Evolutionary conservation across 768 basidiomycete genomes (phyloP), one percentile per base, ranked within the genome.

Genomic region (Coprinopsis sp.): DNA sequence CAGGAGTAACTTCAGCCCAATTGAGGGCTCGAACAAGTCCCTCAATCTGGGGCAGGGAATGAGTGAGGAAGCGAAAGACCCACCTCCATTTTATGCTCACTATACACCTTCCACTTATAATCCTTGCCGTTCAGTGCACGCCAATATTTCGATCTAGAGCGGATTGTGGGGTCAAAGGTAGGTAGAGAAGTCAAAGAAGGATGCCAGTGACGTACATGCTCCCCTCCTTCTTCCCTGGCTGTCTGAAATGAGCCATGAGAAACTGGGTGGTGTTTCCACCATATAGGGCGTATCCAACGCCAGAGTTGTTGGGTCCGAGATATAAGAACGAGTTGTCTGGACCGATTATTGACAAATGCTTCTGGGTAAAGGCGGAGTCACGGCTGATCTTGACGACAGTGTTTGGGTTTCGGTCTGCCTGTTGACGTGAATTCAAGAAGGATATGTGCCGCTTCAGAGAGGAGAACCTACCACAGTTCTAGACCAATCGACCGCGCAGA

Each of bases 311-410:
- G 4, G 87, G 85, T 1, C 87, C 87, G 49, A 90, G 79, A 57
- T 87, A 89, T 51, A 88, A 76, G 59, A 74, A 87, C 4, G 87
- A 79, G 31, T 77, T 83, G 49, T 73, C 77, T n/a, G 87, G 87
- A n/a, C 87, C 87, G 80, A 87, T 82, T 52, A 88, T 80, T 8
- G 28, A 11, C 19, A 79, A 77, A 57, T 87, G 80, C 46, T 79
- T 80, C 54, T 79, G 73, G 19, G 78, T 69, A 87, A 87, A 89
- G 18, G 67, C 70, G 0, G 71, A 61, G 56, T 89, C 84, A 14
- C 87, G 78, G 31, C 74, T 72, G 44, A 89, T 65, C 51, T 79
- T 74, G 50, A 87, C 71, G 50, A 88, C 72, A 22, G 74, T 64
- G 62, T 84, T 86, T 18, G 83, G 80, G 40, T 65, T 69, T 47